These are phyloP conservation scores for Pythium aristosporum DNA, from an alignment of 352 stramenopile genomes.

Conservation along the genomic window DNA sequence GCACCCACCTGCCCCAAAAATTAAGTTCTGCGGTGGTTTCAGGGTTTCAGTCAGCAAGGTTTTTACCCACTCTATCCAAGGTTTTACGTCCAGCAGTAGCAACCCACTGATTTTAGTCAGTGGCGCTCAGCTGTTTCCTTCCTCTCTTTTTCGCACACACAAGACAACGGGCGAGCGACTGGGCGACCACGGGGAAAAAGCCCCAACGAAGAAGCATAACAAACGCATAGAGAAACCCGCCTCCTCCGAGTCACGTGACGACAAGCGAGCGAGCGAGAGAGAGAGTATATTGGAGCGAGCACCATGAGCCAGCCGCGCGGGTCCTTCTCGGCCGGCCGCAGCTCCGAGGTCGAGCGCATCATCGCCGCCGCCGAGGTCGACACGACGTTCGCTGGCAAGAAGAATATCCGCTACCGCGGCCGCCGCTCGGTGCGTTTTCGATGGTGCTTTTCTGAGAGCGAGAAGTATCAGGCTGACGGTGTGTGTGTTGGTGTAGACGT, in stretches of 20 bases:
- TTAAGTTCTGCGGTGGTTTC: slow-evolving; percentile 18
- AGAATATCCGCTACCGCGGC: slow-evolving; percentile 59
- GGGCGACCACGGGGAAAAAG: background rate
- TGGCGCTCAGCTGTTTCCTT: slow-evolving; percentile 8
- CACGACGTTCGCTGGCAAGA: slow-evolving; percentile 80
- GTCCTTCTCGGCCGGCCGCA: slow-evolving; percentile 48
- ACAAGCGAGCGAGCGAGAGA: background rate
- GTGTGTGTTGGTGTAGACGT: slow-evolving; percentile 41
- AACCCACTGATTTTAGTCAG: slow-evolving; percentile 16
- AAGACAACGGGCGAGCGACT: slow-evolving; percentile 3
- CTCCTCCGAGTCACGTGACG: slow-evolving; percentile 1
- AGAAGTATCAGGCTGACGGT: background rate
- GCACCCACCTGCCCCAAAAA: slow-evolving; percentile 13
- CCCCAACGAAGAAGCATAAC: background rate
- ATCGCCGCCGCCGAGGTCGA: slow-evolving; percentile 76
- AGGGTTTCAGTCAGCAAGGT: slow-evolving; percentile 13
- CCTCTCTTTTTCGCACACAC: background rate
- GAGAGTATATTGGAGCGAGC: background rate
- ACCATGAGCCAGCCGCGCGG: slow-evolving; percentile 32
- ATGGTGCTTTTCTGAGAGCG: background rate
- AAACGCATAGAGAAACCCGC: slow-evolving; percentile 17
- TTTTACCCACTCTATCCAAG: slow-evolving; percentile 15
- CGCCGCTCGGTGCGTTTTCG: slow-evolving; percentile 51
- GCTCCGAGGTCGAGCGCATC: slow-evolving; percentile 81
- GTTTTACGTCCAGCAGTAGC: slow-evolving; percentile 1